A percentile compares a stretch with the other conserved stretches of the same genome.
These are phyloP conservation scores for Amylostereum areolatum DNA, from an alignment of 1,284 basidiomycete species.

Conservation along the genomic window DNA sequence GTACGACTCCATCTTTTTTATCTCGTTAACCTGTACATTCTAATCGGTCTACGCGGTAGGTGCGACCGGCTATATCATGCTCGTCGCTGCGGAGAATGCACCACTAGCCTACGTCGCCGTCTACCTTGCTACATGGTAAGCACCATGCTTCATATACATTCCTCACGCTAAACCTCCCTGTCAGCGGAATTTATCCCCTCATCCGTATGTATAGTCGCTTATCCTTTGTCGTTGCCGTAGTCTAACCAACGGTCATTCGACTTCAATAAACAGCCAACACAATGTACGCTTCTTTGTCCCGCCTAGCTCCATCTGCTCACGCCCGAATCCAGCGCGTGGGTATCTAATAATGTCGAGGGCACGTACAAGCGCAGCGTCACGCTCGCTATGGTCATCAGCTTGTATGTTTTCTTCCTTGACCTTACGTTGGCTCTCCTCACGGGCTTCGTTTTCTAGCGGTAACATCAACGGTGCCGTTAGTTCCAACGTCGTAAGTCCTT, in stretches of 20 bases:
- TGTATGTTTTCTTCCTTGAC: conserved; percentile 29
- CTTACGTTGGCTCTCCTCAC: not conserved
- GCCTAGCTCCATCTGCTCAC: not conserved
- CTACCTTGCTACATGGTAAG: conserved; percentile 44
- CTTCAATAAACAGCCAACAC: conserved; percentile 33
- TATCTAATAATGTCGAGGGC: conserved; percentile 48
- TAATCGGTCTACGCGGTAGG: conserved; percentile 5
- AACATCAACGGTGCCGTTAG: conserved; percentile 71
- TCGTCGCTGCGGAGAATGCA: conserved; percentile 39
- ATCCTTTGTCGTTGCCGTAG: not conserved
- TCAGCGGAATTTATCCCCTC: conserved; percentile 43
- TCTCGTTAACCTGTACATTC: not conserved
- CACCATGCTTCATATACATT: not conserved
- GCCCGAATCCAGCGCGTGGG: conserved; percentile 36
- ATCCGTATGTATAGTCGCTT: conserved; percentile 30
- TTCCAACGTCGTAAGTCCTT: conserved; percentile 56
- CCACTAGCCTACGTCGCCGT: conserved; percentile 38
- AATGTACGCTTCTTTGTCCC: conserved; percentile 27
- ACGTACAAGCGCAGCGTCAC: conserved; percentile 73
- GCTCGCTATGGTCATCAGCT: conserved; percentile 63
- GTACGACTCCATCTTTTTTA: not conserved
- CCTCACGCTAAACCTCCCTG: conserved; percentile 2
- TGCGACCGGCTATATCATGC: conserved; percentile 45
- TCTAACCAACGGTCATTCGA: not conserved
- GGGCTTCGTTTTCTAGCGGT: conserved; percentile 32